Conservation (phyloP, 495 filamentous ascomycete species). For the Cudoniella acicularis region DNA sequence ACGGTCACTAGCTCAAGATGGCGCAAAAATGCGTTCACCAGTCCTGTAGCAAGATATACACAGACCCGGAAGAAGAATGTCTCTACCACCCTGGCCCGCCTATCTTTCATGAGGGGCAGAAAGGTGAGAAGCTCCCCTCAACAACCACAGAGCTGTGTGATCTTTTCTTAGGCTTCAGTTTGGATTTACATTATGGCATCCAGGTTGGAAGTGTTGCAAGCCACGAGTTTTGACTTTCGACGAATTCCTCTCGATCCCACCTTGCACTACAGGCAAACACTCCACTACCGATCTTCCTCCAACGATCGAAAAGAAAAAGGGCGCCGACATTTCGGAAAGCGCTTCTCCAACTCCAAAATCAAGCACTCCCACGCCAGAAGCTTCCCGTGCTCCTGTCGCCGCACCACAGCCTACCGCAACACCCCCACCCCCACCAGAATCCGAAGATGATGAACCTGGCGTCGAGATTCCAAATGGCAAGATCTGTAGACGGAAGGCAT, state of each 20-base stretch:
- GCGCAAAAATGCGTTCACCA: constrained; percentile 93
- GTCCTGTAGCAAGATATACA: constrained; percentile 86
- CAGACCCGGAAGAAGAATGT: constrained; percentile 80
- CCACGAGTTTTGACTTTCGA: constrained; percentile 96
- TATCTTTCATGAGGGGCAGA: constrained; percentile 97
- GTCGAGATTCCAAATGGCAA: constrained; percentile 66
- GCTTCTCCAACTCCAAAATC: constrained; percentile 23
- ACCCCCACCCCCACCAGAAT: constrained; percentile 64
- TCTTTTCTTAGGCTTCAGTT: not conserved
- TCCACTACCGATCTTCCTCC: constrained; percentile 70
- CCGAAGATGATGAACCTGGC: constrained; percentile 80
- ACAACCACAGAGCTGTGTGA: not conserved
- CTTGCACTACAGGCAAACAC: constrained; percentile 93
- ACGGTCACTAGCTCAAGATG: constrained; percentile 45
- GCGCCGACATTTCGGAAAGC: constrained; percentile 28
- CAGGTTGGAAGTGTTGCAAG: constrained; percentile 99
- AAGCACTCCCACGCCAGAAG: constrained; percentile 34
- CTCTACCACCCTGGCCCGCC: constrained; percentile 91
- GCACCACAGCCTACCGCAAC: constrained; percentile 52
- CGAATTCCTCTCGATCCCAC: constrained; percentile 91
- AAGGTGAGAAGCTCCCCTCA: constrained; percentile 59
- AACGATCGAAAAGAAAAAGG: constrained; percentile 48
- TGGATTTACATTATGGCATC: not conserved
- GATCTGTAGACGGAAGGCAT: constrained; percentile 74
- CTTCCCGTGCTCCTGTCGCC: constrained; percentile 45